These are phyloP conservation scores for Solanum paucissectum DNA, from an alignment of 257 asterid species.

Conservation along the genomic window DNA sequence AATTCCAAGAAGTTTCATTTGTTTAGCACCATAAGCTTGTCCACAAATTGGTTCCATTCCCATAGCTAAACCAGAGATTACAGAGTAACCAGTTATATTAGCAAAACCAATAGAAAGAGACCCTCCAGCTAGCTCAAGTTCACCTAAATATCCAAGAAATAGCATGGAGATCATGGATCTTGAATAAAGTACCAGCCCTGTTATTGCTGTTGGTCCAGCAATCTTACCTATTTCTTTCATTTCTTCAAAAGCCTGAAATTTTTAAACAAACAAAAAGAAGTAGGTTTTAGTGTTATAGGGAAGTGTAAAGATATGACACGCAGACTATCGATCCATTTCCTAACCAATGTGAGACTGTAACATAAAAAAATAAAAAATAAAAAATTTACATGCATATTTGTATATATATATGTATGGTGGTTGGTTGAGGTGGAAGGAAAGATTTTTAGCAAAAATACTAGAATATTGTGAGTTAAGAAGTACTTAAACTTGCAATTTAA, in stretches of 20 bases:
- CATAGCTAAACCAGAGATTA: conserved; percentile 90
- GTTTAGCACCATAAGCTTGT: conserved; percentile 87
- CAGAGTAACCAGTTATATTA: conserved; percentile 93
- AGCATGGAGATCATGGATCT: conserved; percentile 95
- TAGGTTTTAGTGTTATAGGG: neutral
- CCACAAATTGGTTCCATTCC: conserved; percentile 99
- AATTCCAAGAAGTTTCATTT: conserved; percentile 78
- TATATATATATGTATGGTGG: neutral
- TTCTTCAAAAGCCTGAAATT: conserved; percentile 58
- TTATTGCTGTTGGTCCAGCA: conserved; percentile 70
- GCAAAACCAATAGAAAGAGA: conserved; percentile 92
- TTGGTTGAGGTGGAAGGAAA: neutral
- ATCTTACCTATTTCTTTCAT: conserved; percentile 74
- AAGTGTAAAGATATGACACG: neutral
- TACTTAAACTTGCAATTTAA: neutral
- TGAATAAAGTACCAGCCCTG: conserved; percentile 69
- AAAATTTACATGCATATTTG: neutral
- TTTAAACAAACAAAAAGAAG: neutral
- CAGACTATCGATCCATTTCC: neutral
- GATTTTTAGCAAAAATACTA: neutral
- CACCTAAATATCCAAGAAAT: conserved; percentile 84
- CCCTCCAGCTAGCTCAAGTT: conserved; percentile 87
- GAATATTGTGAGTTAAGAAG: neutral
- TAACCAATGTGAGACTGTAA: neutral
- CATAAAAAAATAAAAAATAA: neutral